Evolutionary conservation across 805 yeast species (phyloP).

Genomic region (Pichia ethanolica): DNA sequence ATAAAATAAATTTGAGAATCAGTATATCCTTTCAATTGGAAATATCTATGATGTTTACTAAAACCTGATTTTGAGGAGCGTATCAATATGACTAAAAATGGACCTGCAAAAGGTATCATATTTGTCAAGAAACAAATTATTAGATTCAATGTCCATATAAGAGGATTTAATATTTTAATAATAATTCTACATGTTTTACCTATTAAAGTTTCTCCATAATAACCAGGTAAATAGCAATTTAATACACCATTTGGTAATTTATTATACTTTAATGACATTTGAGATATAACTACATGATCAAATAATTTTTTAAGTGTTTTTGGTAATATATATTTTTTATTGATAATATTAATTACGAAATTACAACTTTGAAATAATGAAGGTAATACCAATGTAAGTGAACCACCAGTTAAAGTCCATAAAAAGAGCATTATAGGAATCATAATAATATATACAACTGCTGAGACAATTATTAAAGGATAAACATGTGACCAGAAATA

Average conservation of each 20-base stretch:
- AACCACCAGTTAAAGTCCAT: slow-evolving; percentile 20
- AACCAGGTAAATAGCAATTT: slow-evolving; percentile 18
- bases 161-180: slow-evolving; percentile 26
- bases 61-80: slow-evolving; percentile 51
- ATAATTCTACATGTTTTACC: slow-evolving; percentile 16
- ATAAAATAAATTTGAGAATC: slow-evolving; percentile 33
- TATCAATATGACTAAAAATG: slow-evolving; percentile 40
- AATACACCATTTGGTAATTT: slow-evolving; percentile 20
- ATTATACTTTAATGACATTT: slow-evolving; percentile 16
- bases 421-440: slow-evolving; percentile 12
- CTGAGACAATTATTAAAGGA: slow-evolving; percentile 17
- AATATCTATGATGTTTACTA: slow-evolving; percentile 48
- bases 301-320: slow-evolving; percentile 24
- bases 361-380: slow-evolving; percentile 26
- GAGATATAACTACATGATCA: slow-evolving; percentile 24
- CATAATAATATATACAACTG: slow-evolving; percentile 15
- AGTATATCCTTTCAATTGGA: slow-evolving; percentile 45
- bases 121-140: slow-evolving; percentile 32
- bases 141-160: slow-evolving; percentile 34
- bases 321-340: slow-evolving; percentile 26
- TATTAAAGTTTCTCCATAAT: slow-evolving; percentile 22
- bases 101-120: slow-evolving; percentile 53
- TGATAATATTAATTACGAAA: slow-evolving; percentile 24
- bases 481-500: slow-evolving; percentile 17
- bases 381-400: slow-evolving; percentile 17